phyloP scores from a whole-genome alignment of 2,329 filamentous ascomycete genomes.

The Penicillium sclerotigenum region DNA sequence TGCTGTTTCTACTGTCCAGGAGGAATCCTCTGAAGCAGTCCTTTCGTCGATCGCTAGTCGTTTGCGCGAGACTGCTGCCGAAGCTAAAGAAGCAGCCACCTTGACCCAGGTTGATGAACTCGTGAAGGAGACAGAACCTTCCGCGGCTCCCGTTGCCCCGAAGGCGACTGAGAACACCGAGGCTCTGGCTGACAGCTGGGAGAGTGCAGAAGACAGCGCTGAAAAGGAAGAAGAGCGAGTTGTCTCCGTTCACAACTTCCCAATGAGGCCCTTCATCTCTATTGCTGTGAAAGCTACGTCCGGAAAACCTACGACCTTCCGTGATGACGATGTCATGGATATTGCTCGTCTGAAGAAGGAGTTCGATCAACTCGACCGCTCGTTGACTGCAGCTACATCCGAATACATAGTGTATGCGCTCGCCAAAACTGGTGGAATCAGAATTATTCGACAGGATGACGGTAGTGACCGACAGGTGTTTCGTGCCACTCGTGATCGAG shows the following conservation, averaged over 20 bases:
- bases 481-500: slow-evolving; percentile 83
- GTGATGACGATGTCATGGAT: slow-evolving; percentile 79
- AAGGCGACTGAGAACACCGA: slow-evolving; percentile 57
- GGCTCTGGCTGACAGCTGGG: slow-evolving; percentile 80
- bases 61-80: slow-evolving; percentile 41
- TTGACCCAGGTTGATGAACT: slow-evolving; percentile 53
- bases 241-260: slow-evolving; percentile 88
- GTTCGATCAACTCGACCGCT: slow-evolving; percentile 95
- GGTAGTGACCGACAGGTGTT: slow-evolving; percentile 90
- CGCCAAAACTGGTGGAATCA: slow-evolving; percentile 86
- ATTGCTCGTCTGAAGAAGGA: slow-evolving; percentile 95
- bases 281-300: slow-evolving; percentile 61
- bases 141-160: slow-evolving; percentile 50
- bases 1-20: slow-evolving; percentile 28
- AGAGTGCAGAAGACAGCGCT: slow-evolving; percentile 69
- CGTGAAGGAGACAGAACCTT: slow-evolving; percentile 53
- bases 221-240: slow-evolving; percentile 64
- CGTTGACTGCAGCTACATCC: slow-evolving; percentile 82
- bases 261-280: slow-evolving; percentile 92
- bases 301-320: slow-evolving; percentile 58
- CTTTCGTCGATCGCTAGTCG: slow-evolving; percentile 33
- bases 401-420: slow-evolving; percentile 93
- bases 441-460: slow-evolving; percentile 91
- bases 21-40: slow-evolving; percentile 38
- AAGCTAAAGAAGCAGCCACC: slow-evolving; percentile 49